Conservation (phyloP, 495 filamentous ascomycete genomes). For the Aspergillus heteromorphus region DNA sequence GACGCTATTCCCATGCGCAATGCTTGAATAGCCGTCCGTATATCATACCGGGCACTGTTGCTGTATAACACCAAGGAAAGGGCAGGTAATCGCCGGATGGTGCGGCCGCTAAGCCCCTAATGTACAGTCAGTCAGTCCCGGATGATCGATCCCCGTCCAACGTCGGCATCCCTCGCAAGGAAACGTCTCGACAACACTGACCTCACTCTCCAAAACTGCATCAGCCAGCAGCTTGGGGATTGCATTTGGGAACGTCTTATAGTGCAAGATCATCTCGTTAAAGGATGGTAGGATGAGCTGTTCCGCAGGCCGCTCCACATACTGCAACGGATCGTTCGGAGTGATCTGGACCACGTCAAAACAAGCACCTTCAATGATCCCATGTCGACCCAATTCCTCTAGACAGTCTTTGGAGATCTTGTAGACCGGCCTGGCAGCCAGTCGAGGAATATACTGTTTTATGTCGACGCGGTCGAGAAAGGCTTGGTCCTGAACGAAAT, state of each 20-base stretch:
- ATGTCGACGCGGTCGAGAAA: conserved; percentile 54
- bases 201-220: conserved; percentile 14
- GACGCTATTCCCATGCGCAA: conserved; percentile 13
- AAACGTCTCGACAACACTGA: background rate
- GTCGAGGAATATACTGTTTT: conserved; percentile 42
- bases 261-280: conserved; percentile 17
- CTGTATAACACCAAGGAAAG: conserved; percentile 18
- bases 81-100: conserved; percentile 18
- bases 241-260: conserved; percentile 14
- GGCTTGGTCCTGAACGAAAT: conserved; percentile 32
- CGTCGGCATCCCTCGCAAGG: background rate
- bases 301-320: conserved; percentile 15
- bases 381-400: conserved; percentile 42
- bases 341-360: conserved; percentile 18
- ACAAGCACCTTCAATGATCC: conserved; percentile 25
- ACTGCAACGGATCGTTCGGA: conserved; percentile 17
- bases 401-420: conserved; percentile 46
- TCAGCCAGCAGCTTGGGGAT: conserved; percentile 17
- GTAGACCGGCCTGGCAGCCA: conserved; percentile 37
- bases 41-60: conserved; percentile 8
- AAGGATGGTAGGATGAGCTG: conserved; percentile 12
- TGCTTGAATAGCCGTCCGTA: conserved; percentile 19
- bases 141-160: background rate
- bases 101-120: conserved; percentile 23
- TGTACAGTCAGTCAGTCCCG: background rate